Percentiles rank a stretch among this genome's conserved stretches.
Evolutionary conservation across 2,329 filamentous ascomycete genomes (phyloP).

Genomic region (Penicillium sp.): DNA sequence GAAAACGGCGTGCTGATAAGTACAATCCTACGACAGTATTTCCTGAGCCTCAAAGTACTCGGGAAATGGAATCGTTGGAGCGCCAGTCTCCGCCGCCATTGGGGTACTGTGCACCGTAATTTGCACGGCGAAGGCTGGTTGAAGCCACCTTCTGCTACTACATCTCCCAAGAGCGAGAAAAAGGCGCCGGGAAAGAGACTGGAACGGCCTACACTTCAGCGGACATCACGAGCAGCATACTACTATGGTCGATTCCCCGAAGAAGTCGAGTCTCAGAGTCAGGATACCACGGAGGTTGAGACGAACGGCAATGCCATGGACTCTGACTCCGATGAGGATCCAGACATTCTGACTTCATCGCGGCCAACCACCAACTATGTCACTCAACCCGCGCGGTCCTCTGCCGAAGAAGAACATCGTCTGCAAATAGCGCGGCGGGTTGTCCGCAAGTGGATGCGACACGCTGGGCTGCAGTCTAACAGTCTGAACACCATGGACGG

Average conservation of each 20-base stretch:
- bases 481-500: constrained; percentile 53
- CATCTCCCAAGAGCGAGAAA: constrained; percentile 30
- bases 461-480: constrained; percentile 61
- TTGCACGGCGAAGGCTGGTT: constrained; percentile 57
- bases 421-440: constrained; percentile 68
- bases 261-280: constrained; percentile 13
- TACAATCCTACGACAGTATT: constrained; percentile 85
- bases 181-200: constrained; percentile 15
- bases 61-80: constrained; percentile 77
- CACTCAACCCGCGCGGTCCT: constrained; percentile 38
- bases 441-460: constrained; percentile 70
- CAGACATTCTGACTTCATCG: constrained; percentile 39
- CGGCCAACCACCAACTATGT: constrained; percentile 38
- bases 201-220: constrained; percentile 22
- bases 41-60: constrained; percentile 79
- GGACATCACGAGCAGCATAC: constrained; percentile 24
- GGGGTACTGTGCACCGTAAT: constrained; percentile 64
- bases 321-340: constrained; percentile 46
- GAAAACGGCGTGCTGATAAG: constrained; percentile 87
- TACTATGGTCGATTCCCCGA: constrained; percentile 35
- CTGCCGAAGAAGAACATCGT: constrained; percentile 56
- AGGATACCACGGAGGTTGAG: constrained; percentile 4
- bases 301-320: constrained; percentile 39
- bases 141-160: constrained; percentile 41
- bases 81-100: constrained; percentile 63